Base-by-base conservation (phyloP, 108 stramenopile genomes). In the Cyclotella choctawhatcheeana region DNA sequence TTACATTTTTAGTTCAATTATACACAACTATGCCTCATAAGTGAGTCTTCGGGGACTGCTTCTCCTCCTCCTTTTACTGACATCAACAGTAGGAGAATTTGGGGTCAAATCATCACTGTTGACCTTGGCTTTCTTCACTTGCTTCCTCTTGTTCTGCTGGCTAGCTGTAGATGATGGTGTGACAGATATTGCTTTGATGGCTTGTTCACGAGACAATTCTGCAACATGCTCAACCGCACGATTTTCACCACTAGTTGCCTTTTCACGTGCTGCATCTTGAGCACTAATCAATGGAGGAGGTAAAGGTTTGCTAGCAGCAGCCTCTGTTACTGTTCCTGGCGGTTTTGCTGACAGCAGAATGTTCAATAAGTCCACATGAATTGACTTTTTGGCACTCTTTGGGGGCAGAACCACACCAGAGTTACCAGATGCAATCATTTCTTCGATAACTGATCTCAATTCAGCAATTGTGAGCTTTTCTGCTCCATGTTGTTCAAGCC, bases 161-260 rank as follows among this genome's bases (percentile, higher is more conserved):
- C n/a, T n/a, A n/a, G n/a, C n/a, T n/a, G n/a, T n/a, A n/a, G n/a
- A n/a, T n/a, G 69, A 71, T 8, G 76, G 76, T 17, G 76, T 77
- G 10, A 63, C 69, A 22, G 69, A 26, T 40, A 77, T 61, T 2
- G 87, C 87, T 35, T 56, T 66, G 22, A 85, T 34, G n/a, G 88
- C 85, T 52, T 89, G 88, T 37, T 51, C 73, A 26, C 84, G 67
- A 22, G 81, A 82, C 0, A 89, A 61, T 43, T 92, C 88, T 0
- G 88, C 90, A 47, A 92, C 80, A 61, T 92, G 90, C 55, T 92
- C 90, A 7, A 89, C 85, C 8, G 82, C 85, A 4, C 87, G 73
- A 51, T 73, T 79, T 71, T 92, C 90, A 8, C 90, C 90, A 29
- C 86, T 81, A 1, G 33, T 61, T 1, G 70, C 76, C 63, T 89